phyloP scores from a whole-genome alignment of 2,329 filamentous ascomycete species.

The Pseudopithomyces maydicus region DNA sequence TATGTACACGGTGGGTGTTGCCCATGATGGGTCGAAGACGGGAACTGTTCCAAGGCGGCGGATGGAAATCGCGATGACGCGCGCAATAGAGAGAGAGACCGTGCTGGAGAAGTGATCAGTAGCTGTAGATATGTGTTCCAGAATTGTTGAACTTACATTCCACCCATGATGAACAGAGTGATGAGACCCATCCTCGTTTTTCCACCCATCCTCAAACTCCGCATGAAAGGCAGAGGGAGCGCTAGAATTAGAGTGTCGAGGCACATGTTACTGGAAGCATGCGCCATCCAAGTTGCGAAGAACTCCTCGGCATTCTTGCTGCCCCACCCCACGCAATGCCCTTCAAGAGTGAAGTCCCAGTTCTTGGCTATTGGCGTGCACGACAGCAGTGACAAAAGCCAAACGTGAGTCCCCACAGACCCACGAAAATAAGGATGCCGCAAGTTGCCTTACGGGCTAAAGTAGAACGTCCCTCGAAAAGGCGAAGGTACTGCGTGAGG shows the following conservation, averaged over 20 bases:
- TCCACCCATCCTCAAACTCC: constrained; percentile 31
- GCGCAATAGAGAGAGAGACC: constrained; percentile 32
- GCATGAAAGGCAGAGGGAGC: constrained; percentile 40
- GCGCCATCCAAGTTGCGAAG: constrained; percentile 34
- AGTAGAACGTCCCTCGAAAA: constrained; percentile 34
- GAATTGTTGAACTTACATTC: constrained; percentile 32
- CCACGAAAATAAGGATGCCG: constrained; percentile 25
- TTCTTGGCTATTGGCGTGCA: constrained; percentile 37
- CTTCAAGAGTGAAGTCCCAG: constrained; percentile 28
- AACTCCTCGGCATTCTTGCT: constrained; percentile 33
- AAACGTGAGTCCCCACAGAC: constrained; percentile 39
- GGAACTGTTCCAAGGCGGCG: constrained; percentile 39
- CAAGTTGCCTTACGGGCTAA: constrained; percentile 24
- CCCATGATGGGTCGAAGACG: constrained; percentile 35
- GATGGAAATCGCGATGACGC: constrained; percentile 33
- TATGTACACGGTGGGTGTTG: constrained; percentile 37
- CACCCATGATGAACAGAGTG: constrained; percentile 37
- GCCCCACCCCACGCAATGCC: constrained; percentile 44
- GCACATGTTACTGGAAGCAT: constrained; percentile 38
- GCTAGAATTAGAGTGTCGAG: constrained; percentile 38
- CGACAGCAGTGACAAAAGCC: constrained; percentile 36
- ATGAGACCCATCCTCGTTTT: constrained; percentile 36
- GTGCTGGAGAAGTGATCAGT: constrained; percentile 26
- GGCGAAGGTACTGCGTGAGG: constrained; percentile 43
- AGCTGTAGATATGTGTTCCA: neutral